Base-by-base conservation (phyloP, 73 alveolate species). In the Urostyla sp. region DNA sequence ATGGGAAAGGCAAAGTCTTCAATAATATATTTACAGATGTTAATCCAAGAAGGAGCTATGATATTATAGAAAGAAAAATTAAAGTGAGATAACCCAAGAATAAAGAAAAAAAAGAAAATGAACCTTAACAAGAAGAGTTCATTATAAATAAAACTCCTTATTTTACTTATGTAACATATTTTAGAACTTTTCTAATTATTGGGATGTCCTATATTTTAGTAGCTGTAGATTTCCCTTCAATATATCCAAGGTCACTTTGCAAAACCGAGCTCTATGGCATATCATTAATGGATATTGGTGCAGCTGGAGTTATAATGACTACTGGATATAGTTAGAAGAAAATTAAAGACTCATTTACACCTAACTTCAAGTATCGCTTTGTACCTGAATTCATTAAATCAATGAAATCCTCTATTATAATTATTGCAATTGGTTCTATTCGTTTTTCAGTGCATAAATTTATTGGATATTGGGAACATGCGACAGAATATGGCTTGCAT, bases 401-500 rank as follows among this genome's bases (percentile, higher is more conserved):
- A n/a, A 6, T 55, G 24, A 50, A 52, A 55, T 21, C 55, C 74
- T 37, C 67, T 32, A 36, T 87, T 51, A 2, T 81, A 45, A 37
- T 85, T 48, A 24, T 66, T 8, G 48, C 63, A 24, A n/a, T 58
- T 0, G 95, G 91, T 4, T 30, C 54, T 26, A 36, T 40, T 44
- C 50, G 89, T 23, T 24, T 84, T 1, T 0, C 66, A 58, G 26
- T 79, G 11, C 60, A 54, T 15, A 44, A 45, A 46, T 18, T 60
- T 30, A 13, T 23, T 18, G 15, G 30, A 15, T 58, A 53, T 23
- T 58, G 57, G 72, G 92, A 75, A 40, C 92, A 73, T 43, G 89
- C 77, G 31, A 83, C 91, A 0, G 95, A 88, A 51, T 88, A 83
- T 57, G 95, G 95, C 21, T 84, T 78, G 11, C 95, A 88, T 32